These are phyloP conservation scores for Plasmodium sp. DNA, from an alignment of 169 alveolate species.

Conservation along the genomic window DNA sequence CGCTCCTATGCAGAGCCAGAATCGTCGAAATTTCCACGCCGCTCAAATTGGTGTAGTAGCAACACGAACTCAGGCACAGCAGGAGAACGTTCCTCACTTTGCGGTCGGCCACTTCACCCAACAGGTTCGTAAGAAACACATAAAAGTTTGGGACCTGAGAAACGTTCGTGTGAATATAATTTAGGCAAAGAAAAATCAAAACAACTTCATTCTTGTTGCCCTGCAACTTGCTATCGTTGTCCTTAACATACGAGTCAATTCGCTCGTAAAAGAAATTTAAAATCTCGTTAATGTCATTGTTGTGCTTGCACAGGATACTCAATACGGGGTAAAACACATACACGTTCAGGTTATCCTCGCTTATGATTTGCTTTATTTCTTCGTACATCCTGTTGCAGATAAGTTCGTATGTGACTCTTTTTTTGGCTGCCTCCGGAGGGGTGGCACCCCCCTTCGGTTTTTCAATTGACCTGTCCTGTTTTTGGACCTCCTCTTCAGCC, in stretches of 20 bases:
- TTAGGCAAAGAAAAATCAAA: conserved; percentile 53
- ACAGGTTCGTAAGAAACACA: not conserved
- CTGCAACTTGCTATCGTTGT: conserved; percentile 8
- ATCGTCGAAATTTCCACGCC: conserved; percentile 1
- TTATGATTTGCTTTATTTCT: conserved; percentile 4
- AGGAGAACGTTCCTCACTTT: conserved; percentile 26
- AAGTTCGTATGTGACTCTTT: not conserved
- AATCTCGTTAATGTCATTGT: conserved; percentile 58
- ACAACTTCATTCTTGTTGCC: conserved; percentile 43
- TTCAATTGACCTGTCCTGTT: not conserved
- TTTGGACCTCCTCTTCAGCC: not conserved
- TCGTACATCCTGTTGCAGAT: conserved; percentile 48
- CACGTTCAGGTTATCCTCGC: conserved; percentile 41
- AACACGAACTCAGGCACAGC: conserved; percentile 60
- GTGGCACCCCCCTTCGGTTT: not conserved
- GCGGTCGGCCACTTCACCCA: not conserved
- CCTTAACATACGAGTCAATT: conserved; percentile 42
- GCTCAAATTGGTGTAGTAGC: conserved; percentile 36
- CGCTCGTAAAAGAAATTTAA: conserved; percentile 29
- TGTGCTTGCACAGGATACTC: conserved; percentile 59
- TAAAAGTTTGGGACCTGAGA: conserved; percentile 54
- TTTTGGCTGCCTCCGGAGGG: not conserved
- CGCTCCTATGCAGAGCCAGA: conserved; percentile 3
- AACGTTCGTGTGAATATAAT: conserved; percentile 54
- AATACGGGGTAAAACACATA: conserved; percentile 66